A percentile compares a stretch with the other conserved stretches of the same genome.
These are phyloP conservation scores for Picea abies DNA, from an alignment of 83 land plant genomes.

Conservation along the genomic window DNA sequence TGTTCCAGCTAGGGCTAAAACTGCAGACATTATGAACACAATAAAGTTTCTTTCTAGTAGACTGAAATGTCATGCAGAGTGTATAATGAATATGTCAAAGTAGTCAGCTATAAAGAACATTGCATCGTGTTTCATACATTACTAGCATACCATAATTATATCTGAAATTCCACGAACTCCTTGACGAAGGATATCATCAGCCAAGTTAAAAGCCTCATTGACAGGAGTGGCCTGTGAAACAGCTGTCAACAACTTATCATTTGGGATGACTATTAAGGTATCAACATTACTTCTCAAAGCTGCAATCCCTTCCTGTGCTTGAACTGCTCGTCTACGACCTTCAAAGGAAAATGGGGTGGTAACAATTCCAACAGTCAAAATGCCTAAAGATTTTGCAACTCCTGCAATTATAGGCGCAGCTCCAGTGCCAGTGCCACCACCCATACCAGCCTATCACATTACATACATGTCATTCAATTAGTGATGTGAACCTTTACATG, in stretches of 20 bases:
- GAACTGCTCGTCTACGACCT: slow-evolving; percentile 33
- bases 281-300: slow-evolving; percentile 87
- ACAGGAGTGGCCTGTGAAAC: slow-evolving; percentile 94
- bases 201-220: slow-evolving; percentile 93
- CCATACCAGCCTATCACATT: slow-evolving; percentile 38
- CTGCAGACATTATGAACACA: too few species aligned
- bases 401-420: slow-evolving; percentile 43
- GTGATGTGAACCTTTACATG: too few species aligned
- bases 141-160: slow-evolving; percentile 74
- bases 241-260: slow-evolving; percentile 94
- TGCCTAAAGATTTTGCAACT: slow-evolving; percentile 32
- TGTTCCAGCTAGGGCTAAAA: too few species aligned
- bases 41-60: too few species aligned
- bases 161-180: slow-evolving; percentile 98
- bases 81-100: too few species aligned
- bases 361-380: slow-evolving; percentile 39
- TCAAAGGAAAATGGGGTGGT: slow-evolving; percentile 47
- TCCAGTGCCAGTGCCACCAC: slow-evolving; percentile 48
- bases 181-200: slow-evolving; percentile 95
- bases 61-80: too few species aligned
- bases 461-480: too few species aligned
- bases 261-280: slow-evolving; percentile 91
- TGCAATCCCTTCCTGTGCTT: slow-evolving; percentile 57
- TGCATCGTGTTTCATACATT: too few species aligned
- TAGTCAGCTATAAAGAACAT: too few species aligned